Base-by-base conservation (phyloP, 2,329 filamentous ascomycete species). In the Clonostachys rhizophaga region DNA sequence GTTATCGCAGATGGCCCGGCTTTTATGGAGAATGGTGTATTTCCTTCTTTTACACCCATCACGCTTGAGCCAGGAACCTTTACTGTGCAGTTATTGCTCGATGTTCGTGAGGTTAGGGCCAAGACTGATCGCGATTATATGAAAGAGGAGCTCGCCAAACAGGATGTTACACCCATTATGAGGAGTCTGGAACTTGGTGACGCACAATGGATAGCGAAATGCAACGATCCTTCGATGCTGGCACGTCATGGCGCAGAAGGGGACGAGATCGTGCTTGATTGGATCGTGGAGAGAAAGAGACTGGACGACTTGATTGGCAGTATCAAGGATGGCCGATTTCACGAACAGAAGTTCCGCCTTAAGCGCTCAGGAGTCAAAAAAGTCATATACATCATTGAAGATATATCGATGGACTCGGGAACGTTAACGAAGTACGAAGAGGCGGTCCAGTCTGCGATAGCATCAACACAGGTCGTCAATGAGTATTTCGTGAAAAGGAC, bases 321-420 rank as follows among this genome's bases (percentile, higher is more conserved):
- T 51, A 89, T 94, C 66, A 90, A 87, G 62, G 89, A 92, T 52
- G 87, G 87, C 2, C 82, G 89, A 3, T 92, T 91, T 55, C 85
- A 86, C 54, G 89, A 94, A 61, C 89, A 94, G 60, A 92, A 94
- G 60, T 92, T 91, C 59, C 84, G 89, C 2, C 74, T 92, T 11
- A 78, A 79, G 47, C 81, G 81, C 45, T 88, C 82, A 0, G 88
- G 88, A 0, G 73, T 89, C n/a, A 81, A 79, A 49, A 87, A 91
- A 55, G 84, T 91, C 13, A 76, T 89, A 36, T 94, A 92, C 58
- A 74, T 94, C 20, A 77, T 94, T 47, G 89, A 94, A 59, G 84
- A 91, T 54, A 84, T 86, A 49, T 61, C 76, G 11, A 74, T 89
- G 58, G 75, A 83, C 40, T 59, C 75, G 1, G 72, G 78, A 8